Evolutionary conservation across 2,329 filamentous ascomycete genomes (phyloP).

Genomic region (Diaporthe vexans): DNA sequence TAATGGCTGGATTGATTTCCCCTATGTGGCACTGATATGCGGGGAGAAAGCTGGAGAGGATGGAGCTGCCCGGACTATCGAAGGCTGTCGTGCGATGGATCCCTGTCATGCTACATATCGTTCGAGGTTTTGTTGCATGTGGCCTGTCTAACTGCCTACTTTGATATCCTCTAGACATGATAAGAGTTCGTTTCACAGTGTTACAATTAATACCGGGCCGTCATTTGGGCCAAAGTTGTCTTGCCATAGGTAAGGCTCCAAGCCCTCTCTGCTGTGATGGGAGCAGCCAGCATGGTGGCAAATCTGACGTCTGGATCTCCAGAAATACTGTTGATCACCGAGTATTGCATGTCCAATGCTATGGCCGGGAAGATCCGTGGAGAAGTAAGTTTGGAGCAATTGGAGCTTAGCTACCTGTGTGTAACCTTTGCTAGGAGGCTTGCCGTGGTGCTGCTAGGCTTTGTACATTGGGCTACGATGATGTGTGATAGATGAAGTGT

Average conservation of each 20-base stretch:
- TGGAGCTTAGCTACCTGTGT: slow-evolving; percentile 14
- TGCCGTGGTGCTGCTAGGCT: background rate
- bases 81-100: slow-evolving; percentile 5
- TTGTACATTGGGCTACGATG: background rate
- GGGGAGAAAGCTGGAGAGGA: slow-evolving; percentile 23
- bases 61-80: slow-evolving; percentile 26
- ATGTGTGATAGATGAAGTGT: background rate
- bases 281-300: background rate
- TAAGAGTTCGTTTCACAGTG: background rate
- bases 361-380: background rate
- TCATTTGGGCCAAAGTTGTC: background rate
- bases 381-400: slow-evolving; percentile 4
- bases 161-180: background rate
- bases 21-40: slow-evolving; percentile 22
- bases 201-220: background rate
- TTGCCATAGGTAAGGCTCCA: background rate
- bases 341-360: background rate
- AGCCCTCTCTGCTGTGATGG: background rate
- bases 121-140: background rate
- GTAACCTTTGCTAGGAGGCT: background rate
- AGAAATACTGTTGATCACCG: background rate
- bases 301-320: slow-evolving; percentile 11
- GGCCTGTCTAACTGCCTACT: background rate
- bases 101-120: slow-evolving; percentile 5
- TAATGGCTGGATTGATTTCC: slow-evolving; percentile 28